Evolutionary conservation across 176 grass and related monocot species (phyloP), one percentile per base, ranked within the genome.

Genomic region (Leersia perrieri): DNA sequence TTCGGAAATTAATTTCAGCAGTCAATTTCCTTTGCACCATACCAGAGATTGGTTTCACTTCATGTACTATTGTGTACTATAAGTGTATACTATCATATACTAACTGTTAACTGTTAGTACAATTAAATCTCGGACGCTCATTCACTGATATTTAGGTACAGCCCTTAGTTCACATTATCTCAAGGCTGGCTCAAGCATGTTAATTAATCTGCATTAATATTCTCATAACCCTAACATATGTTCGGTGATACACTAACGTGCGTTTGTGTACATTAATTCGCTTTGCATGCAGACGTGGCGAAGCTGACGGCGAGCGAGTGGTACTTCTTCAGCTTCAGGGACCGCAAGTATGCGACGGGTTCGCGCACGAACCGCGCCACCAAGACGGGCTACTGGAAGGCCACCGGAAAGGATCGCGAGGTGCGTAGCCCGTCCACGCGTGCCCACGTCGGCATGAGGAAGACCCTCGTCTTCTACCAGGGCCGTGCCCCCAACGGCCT

Each of bases 271-370:
- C n/a, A n/a, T n/a, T 38, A 38, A 38, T 38, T 38, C 35, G 7
- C 35, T 38, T 3, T 38, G 5, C 18, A 58, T 58, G 22, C 78
- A 97, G 94, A 97, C 12, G 79, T 89, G 33, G 89, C 94, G 0
- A 97, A 92, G 73, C 75, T 97, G 61, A 92, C 86, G 20, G 91
- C 85, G 13, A 93, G 79, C 32, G 94, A 97, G 70, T 97, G 94
- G 94, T 97, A 97, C 67, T 97, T 97, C 91, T 97, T 97, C 87
- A 97, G 89, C 89, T 92, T 94, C 85, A 72, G 94, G 47, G 94
- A 97, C 72, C 89, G 94, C 7, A 97, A 97, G 61, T 97, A 97
- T 20, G 89, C 94, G 4, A 97, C 94, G 2, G 94, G 94, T 3
- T 88, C 85, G 45, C 91, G 94, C 47, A 90, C 87, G 6, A 97